Conservation (phyloP, 345 rosid species). For the Anastatica hierochuntica region DNA sequence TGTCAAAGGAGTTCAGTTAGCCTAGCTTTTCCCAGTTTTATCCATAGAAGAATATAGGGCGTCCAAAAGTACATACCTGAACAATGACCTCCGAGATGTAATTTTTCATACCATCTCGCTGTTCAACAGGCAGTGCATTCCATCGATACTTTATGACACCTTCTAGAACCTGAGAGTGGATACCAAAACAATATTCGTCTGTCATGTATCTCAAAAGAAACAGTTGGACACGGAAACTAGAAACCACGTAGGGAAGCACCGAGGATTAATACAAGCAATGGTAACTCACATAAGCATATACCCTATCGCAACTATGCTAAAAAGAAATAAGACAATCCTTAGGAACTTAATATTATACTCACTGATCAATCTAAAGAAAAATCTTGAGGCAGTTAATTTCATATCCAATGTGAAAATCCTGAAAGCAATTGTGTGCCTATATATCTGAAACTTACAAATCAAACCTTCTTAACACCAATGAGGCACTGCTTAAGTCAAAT, state of each 20-base stretch:
- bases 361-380: not conserved
- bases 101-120: slow-evolving; percentile 98
- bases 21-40: not conserved
- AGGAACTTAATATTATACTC: not conserved
- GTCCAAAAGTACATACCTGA: slow-evolving; percentile 41
- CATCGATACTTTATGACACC: slow-evolving; percentile 95
- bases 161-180: slow-evolving; percentile 65
- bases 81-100: slow-evolving; percentile 97
- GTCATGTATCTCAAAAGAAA: not conserved
- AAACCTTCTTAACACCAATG: too few species aligned
- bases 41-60: not conserved
- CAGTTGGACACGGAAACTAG: not conserved
- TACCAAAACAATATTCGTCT: not conserved
- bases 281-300: not conserved
- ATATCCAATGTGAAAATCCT: too few species aligned
- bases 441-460: not conserved
- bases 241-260: not conserved
- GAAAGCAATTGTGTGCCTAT: too few species aligned
- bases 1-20: not conserved
- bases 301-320: not conserved
- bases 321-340: not conserved
- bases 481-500: too few species aligned
- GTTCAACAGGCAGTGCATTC: slow-evolving; percentile 92
- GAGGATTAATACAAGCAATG: not conserved
- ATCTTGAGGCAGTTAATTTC: not conserved